Base-by-base conservation (phyloP, 2,329 filamentous ascomycete species). In the Colletotrichum echinochloae region DNA sequence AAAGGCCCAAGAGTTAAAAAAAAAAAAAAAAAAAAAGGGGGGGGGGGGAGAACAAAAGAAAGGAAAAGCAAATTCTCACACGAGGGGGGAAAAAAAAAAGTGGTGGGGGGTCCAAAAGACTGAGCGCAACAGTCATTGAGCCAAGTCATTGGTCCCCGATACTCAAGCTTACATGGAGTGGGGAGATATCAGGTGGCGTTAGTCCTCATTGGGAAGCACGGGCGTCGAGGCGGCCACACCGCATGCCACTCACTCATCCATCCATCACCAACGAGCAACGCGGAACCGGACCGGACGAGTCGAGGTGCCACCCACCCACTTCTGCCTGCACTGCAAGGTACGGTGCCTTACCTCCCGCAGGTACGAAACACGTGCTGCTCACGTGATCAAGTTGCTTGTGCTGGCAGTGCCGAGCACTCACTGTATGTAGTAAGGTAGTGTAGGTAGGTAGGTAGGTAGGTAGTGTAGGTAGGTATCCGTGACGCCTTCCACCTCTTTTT, bases 101-200 rank as follows among this genome's bases (percentile, higher is more conserved):
- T 2, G 4, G 3, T 48, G 1, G 46, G 7, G 61, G 57, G 54
- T 44, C 28, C n/a, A 26, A 14, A 26, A 5, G 20, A 65, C 39
- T 23, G 66, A 35, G 35, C 60, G 60, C 41, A 57, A 51, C 26
- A 56, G 3, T 5, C 12, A 26, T 2, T 4, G 37, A 37, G 39
- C 33, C 66, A 44, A 66, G 55, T 63, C 56, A 66, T 56, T 60
- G 54, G 49, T 30, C 49, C 5, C 48, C 55, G 49, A 51, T 35
- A 46, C 55, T 30, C 37, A 60, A 44, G 49, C 56, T 56, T 35
- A 30, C 30, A 48, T 30, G 12, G 33, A 33, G 20, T 26, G 39
- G n/a, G n/a, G n/a, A n/a, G 41, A 41, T 12, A 1, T 7, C 0
- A 16, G 11, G 5, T 6, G 0, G 3, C n/a, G 11, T 60, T 65